phyloP scores from a whole-genome alignment of 1,284 basidiomycete genomes.

The Austroboletus sp. region DNA sequence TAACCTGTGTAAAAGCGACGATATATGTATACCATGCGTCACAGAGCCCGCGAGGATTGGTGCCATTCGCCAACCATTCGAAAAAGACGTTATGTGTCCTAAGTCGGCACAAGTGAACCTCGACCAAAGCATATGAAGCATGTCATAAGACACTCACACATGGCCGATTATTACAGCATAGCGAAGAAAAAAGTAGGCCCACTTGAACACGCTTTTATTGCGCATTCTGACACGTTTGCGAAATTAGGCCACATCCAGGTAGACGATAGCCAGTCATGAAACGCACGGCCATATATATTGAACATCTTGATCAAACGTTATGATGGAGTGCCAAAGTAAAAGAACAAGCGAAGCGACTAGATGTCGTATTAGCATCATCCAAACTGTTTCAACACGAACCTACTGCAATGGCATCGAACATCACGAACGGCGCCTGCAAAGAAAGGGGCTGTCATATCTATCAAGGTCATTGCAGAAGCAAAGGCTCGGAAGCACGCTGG shows the following conservation, averaged over 20 bases:
- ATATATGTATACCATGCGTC: conserved; percentile 12
- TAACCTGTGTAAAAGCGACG: conserved; percentile 4
- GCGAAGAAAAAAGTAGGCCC: conserved; percentile 23
- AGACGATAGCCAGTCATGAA: not conserved
- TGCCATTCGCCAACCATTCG: conserved; percentile 8
- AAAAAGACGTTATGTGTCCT: conserved; percentile 17
- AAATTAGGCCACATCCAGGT: no score
- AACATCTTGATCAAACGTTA: conserved; percentile 20
- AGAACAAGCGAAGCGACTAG: conserved; percentile 1
- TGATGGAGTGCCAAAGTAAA: conserved; percentile 14
- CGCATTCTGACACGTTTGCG: conserved; percentile 12
- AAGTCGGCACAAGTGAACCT: not conserved
- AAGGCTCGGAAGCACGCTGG: not conserved
- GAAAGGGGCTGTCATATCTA: not conserved
- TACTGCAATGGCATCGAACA: not conserved
- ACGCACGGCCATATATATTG: conserved; percentile 22
- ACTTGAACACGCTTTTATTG: conserved; percentile 16
- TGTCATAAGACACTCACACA: conserved; percentile 9
- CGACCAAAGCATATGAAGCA: not conserved
- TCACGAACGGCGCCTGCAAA: not conserved
- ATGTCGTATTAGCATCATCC: not conserved
- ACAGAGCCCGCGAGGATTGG: conserved; percentile 13
- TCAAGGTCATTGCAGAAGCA: not conserved
- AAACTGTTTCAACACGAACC: not conserved
- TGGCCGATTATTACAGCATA: conserved; percentile 14